phyloP scores from a whole-genome alignment of 139 green algal species.

The Ettlia oleoabundans region DNA sequence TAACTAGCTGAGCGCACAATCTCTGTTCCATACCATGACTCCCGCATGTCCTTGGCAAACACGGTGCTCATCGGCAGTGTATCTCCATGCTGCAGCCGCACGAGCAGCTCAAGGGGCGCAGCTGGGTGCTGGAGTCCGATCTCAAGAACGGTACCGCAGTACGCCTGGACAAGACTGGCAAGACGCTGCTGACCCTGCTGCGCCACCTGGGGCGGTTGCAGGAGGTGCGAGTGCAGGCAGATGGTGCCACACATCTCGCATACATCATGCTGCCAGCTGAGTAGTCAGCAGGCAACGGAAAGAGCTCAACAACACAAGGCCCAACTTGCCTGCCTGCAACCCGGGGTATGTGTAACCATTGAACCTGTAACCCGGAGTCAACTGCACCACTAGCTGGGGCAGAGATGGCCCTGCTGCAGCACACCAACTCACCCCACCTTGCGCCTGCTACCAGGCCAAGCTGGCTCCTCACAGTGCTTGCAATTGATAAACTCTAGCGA shows the following conservation, averaged over 20 bases:
- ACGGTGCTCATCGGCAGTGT: no score
- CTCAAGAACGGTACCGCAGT: conserved; percentile 61
- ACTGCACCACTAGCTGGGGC: no score
- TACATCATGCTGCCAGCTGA: conserved; percentile 16
- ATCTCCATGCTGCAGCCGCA: conserved; percentile 60
- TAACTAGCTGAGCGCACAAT: no score
- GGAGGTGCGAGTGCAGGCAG: conserved; percentile 62
- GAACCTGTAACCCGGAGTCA: no score
- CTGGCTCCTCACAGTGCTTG: no score
- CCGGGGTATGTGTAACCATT: not conserved
- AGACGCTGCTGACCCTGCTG: conserved; percentile 75
- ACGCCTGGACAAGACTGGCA: conserved; percentile 77
- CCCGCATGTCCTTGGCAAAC: no score
- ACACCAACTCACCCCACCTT: not conserved
- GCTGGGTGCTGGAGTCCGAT: conserved; percentile 75
- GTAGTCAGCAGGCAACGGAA: not conserved
- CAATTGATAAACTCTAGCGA: no score
- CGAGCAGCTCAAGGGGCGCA: conserved; percentile 60
- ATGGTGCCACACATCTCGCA: conserved; percentile 41
- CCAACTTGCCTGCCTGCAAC: not conserved
- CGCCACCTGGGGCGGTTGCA: conserved; percentile 70
- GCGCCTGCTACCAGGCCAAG: no score
- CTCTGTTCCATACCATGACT: no score
- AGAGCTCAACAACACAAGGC: no score
- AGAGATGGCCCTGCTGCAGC: not conserved